Evolutionary conservation across 2,329 filamentous ascomycete genomes (phyloP).

Genomic region (Alternaria postmessia): DNA sequence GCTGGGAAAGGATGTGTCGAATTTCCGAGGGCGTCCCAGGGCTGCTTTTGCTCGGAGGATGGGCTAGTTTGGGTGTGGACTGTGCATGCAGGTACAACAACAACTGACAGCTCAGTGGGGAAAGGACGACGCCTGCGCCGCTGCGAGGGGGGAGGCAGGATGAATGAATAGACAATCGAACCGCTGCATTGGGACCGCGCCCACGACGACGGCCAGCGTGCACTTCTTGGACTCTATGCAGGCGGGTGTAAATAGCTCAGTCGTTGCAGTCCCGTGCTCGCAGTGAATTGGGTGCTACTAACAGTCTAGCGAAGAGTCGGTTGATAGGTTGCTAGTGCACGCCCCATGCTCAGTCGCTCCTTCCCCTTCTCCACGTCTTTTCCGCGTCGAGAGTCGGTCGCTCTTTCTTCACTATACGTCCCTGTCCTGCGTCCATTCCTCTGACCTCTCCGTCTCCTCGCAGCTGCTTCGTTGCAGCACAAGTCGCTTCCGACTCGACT

Average conservation of each 20-base stretch:
- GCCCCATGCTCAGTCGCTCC: conserved; percentile 20
- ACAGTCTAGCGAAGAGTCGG: conserved; percentile 3
- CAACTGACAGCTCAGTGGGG: conserved; percentile 5
- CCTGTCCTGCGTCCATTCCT: conserved; percentile 32
- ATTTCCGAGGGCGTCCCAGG: conserved; percentile 14
- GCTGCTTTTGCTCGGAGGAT: conserved; percentile 14
- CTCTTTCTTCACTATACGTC: conserved; percentile 30
- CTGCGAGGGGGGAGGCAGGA: neutral
- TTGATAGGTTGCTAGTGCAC: conserved; percentile 20
- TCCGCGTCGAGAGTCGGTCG: conserved; percentile 36
- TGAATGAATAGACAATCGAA: neutral
- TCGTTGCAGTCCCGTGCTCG: conserved; percentile 17
- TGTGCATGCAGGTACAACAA: conserved; percentile 18
- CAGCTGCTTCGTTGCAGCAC: conserved; percentile 31
- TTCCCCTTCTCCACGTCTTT: conserved; percentile 36
- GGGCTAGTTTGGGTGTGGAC: conserved; percentile 15
- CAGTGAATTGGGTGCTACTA: conserved; percentile 14
- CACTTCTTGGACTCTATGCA: conserved; percentile 7
- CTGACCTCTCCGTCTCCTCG: conserved; percentile 25
- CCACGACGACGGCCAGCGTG: conserved; percentile 5
- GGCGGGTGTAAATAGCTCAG: conserved; percentile 11
- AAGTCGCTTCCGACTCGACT: conserved; percentile 22
- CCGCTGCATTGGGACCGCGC: neutral
- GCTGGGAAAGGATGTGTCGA: conserved; percentile 10
- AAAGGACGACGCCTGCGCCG: neutral